Base-by-base conservation (phyloP, 148 eudicot genomes). In the Heliamphora exappendiculata region DNA sequence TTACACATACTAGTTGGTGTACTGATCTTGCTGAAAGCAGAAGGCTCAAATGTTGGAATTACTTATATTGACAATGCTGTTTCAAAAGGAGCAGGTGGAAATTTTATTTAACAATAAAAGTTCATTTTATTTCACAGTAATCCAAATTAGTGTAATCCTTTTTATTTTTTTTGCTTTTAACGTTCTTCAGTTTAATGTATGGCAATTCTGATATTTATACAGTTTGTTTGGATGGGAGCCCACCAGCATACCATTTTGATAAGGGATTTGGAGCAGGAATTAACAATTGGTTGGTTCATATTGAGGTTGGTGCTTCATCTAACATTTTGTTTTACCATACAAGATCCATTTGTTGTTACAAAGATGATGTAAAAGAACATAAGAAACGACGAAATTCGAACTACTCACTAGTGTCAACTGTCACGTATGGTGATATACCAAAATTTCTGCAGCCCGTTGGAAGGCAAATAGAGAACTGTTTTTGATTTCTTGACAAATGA, bases 191-290 rank as follows among this genome's bases (percentile, higher is more conserved):
- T 20, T 9, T 8, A 6, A 58, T 45, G 2, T 37, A 36, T 7
- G 62, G 51, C 26, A 58, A 41, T 68, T 5, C 26, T 33, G 4
- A 41, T 31, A 3, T 70, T 44, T 16, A 33, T 78, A 73, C 90
- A 94, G 98, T 94, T 39, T 94, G 98, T 78, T 82, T 94, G 87
- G 98, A 94, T 80, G 98, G 98, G 70, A 91, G 90, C 62, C 93
- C 98, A 36, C 93, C 98, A 50, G 98, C 97, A 14, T 94, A 94
- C 85, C 93, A 90, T 78, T 69, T 89, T 75, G 89, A 88, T 75
- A 82, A 82, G 76, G 98, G 98, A 36, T 91, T 55, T 74, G 98
- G 92, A 65, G 49, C 84, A 51, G 98, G 98, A 62, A 71, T 85
- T 44, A 82, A 94, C 76, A 91, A 87, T 63, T 94, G 98, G 98